A percentile compares a stretch with the other conserved stretches of the same genome.
phyloP scores from a whole-genome alignment of 768 basidiomycete genomes.

The Psilocybe subaeruginosa region DNA sequence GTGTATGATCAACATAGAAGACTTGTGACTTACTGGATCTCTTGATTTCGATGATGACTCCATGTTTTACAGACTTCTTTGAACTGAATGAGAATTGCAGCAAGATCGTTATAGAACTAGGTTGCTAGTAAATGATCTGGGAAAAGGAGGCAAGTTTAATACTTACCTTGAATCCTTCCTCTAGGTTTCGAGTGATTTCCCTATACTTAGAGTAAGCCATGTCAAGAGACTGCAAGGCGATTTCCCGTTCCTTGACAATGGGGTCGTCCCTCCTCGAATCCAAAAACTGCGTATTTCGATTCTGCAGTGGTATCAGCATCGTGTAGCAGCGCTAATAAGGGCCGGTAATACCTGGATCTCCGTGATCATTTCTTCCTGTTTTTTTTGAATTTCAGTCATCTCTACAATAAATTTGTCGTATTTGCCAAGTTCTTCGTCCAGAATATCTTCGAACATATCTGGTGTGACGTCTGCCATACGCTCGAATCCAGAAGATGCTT shows the following conservation, averaged over 20 bases:
- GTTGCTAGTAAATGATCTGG: not conserved
- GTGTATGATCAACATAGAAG: constrained; percentile 3
- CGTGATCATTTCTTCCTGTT: constrained; percentile 67
- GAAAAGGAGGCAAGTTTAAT: constrained; percentile 9
- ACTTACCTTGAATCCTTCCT: constrained; percentile 82
- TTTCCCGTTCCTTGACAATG: constrained; percentile 77
- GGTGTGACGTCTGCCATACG: constrained; percentile 73
- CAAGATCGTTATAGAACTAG: constrained; percentile 91
- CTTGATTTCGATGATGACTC: constrained; percentile 70
- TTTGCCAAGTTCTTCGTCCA: constrained; percentile 78
- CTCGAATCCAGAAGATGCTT: constrained; percentile 67
- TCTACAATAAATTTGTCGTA: constrained; percentile 77
- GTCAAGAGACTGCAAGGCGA: constrained; percentile 81
- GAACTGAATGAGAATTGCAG: constrained; percentile 70
- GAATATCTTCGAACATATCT: constrained; percentile 85
- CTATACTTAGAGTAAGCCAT: constrained; percentile 85
- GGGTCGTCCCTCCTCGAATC: constrained; percentile 79
- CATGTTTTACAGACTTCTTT: constrained; percentile 77
- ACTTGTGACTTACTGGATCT: constrained; percentile 64
- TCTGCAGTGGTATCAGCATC: constrained; percentile 29
- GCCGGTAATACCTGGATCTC: constrained; percentile 61
- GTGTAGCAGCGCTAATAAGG: not conserved
- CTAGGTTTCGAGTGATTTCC: constrained; percentile 82
- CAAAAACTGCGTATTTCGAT: constrained; percentile 73
- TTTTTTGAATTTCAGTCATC: constrained; percentile 51